These are phyloP conservation scores for Ustilago lituana DNA, from an alignment of 1,284 basidiomycete genomes.

Conservation along the genomic window DNA sequence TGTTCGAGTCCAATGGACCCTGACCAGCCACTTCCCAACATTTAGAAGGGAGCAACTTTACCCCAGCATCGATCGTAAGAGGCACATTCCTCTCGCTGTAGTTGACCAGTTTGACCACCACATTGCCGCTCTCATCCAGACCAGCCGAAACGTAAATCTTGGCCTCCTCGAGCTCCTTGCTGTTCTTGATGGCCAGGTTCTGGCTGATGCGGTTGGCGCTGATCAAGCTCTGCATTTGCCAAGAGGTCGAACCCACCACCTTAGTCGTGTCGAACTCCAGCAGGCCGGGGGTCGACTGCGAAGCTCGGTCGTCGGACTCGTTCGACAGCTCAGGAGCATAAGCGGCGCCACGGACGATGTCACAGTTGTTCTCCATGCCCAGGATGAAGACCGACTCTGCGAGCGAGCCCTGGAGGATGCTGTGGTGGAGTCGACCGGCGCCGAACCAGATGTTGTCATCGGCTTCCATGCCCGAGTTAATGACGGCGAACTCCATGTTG, in stretches of 20 bases:
- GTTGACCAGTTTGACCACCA: conserved; percentile 52
- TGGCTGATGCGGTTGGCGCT: conserved; percentile 43
- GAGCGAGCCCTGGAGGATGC: conserved; percentile 70
- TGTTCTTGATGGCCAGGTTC: conserved; percentile 27
- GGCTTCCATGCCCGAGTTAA: conserved; percentile 70
- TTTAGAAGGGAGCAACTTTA: background rate
- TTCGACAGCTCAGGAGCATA: conserved; percentile 75
- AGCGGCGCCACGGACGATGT: conserved; percentile 75
- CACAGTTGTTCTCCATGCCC: conserved; percentile 74
- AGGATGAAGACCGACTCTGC: conserved; percentile 79
- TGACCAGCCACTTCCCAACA: conserved; percentile 28
- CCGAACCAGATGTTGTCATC: conserved; percentile 72
- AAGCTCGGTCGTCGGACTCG: conserved; percentile 63
- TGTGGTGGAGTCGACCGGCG: conserved; percentile 73
- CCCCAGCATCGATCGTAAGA: conserved; percentile 18
- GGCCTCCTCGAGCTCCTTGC: conserved; percentile 26
- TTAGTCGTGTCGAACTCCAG: conserved; percentile 71
- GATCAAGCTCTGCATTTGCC: conserved; percentile 74
- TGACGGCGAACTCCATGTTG: conserved; percentile 77
- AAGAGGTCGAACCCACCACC: conserved; percentile 72
- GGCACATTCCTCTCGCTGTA: conserved; percentile 20
- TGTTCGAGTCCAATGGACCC: conserved; percentile 41
- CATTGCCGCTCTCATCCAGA: conserved; percentile 12
- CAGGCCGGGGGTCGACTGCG: conserved; percentile 74
- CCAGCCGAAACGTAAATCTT: conserved; percentile 42